phyloP scores from a whole-genome alignment of 148 eudicot genomes.

The Arbutus unedo region DNA sequence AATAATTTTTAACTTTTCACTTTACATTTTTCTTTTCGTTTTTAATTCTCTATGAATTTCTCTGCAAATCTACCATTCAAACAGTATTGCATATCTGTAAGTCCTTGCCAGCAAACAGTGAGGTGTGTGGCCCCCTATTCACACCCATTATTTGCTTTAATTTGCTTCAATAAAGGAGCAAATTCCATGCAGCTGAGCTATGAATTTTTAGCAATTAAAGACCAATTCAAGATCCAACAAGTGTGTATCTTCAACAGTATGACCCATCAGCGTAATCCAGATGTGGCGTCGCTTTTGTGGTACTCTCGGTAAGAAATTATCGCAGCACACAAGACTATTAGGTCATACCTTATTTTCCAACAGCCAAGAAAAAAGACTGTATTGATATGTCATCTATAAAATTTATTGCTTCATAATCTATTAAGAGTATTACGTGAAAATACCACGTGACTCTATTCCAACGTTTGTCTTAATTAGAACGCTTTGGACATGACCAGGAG shows the following conservation, averaged over 20 bases:
- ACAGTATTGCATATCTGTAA: neutral
- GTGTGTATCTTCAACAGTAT: neutral
- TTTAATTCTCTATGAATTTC: too few species aligned
- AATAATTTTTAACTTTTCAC: too few species aligned
- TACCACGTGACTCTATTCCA: too few species aligned
- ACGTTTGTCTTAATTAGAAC: too few species aligned
- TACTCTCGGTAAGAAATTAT: neutral
- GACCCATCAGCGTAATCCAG: neutral
- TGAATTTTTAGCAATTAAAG: too few species aligned
- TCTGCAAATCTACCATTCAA: neutral
- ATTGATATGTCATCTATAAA: too few species aligned
- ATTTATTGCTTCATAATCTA: too few species aligned
- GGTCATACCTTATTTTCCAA: neutral
- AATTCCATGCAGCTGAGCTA: neutral
- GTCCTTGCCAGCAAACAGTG: neutral
- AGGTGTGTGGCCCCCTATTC: neutral
- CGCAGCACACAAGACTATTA: neutral
- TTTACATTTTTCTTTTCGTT: too few species aligned
- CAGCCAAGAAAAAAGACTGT: too few species aligned
- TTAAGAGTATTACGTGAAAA: too few species aligned
- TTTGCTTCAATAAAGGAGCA: neutral
- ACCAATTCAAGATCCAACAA: neutral
- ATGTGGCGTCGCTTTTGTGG: neutral
- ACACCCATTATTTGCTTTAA: neutral
- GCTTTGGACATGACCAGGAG: neutral